Percentiles rank a stretch among this genome's conserved stretches.
These are phyloP conservation scores for Aureobasidium sp. DNA, from an alignment of 2,329 filamentous ascomycete genomes.

Conservation along the genomic window DNA sequence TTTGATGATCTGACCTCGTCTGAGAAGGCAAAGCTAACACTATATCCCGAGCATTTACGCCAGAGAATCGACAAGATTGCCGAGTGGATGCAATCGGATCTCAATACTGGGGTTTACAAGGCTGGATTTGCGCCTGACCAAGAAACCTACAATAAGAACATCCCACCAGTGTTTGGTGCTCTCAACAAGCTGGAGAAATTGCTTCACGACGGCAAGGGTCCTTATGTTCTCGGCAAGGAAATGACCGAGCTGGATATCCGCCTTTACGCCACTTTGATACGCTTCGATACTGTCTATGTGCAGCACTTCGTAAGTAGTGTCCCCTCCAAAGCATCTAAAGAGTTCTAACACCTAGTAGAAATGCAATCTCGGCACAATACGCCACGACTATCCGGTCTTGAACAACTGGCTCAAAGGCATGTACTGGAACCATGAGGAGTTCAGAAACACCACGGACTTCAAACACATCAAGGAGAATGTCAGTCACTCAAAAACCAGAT, in stretches of 20 bases:
- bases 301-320: conserved; percentile 47
- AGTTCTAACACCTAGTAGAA: conserved; percentile 31
- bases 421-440: conserved; percentile 49
- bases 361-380: conserved; percentile 55
- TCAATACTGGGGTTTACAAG: conserved; percentile 55
- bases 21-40: conserved; percentile 37
- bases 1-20: conserved; percentile 46
- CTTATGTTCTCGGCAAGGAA: conserved; percentile 48
- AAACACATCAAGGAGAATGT: conserved; percentile 61
- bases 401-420: conserved; percentile 55
- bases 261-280: conserved; percentile 51
- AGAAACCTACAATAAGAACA: conserved; percentile 48
- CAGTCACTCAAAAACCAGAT: conserved; percentile 25
- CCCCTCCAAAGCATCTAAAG: no score
- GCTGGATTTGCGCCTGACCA: conserved; percentile 53
- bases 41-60: conserved; percentile 48
- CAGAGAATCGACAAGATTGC: conserved; percentile 46
- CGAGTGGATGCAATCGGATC: conserved; percentile 48
- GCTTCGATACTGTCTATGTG: conserved; percentile 56
- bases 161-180: conserved; percentile 51
- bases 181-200: conserved; percentile 53
- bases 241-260: conserved; percentile 56
- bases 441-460: conserved; percentile 56
- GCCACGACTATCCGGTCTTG: conserved; percentile 51
- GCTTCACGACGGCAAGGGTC: conserved; percentile 41